Base-by-base conservation (phyloP, 169 alveolate genomes). In the Cryptosporidium andersoni region DNA sequence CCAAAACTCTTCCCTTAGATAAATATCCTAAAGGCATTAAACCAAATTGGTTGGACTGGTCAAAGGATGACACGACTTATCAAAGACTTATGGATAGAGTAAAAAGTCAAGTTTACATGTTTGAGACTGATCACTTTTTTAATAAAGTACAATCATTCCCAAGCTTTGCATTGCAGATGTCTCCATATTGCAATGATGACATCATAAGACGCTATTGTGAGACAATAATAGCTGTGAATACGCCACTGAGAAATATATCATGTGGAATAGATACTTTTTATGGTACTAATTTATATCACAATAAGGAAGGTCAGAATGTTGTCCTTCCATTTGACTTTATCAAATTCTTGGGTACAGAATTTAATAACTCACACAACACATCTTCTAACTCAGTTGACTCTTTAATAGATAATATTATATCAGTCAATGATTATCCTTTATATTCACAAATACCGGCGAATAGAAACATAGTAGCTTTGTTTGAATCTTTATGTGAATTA, bases 101-200 rank as follows among this genome's bases (percentile, higher is more conserved):
- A 55, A 74, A 58, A 62, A 34, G 74, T 37, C 85, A 74, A 55
- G 34, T 68, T 58, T 74, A 74, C 48, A 74, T 74, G 85, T 74
- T 74, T 39, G 85, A 74, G 1, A 58, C 85, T 2, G 85, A 74
- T 43, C 43, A 74, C 25, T 74, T 74, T 74, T 74, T 74, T 74
- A 74, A 74, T 34, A 74, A 45, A 34, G 85, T 74, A 34, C 74
- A 36, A 58, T 25, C 25, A 58, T 74, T 74, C 64, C 34, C 66
- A 6, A 58, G 74, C 14, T 47, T 34, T 6, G 40, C 62, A 11
- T 43, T 74, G 9, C 85, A 74, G 47, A 74, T 74, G 74, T 74
- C 85, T n/a, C 85, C 85, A 25, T 74, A 74, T 47, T 74, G 85
- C 51, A 52, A 74, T 14, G 85, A 74, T 12, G 85, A 74, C 14